Conservation (phyloP, 139 green algal species). For the Chlamydomonas sp. region DNA sequence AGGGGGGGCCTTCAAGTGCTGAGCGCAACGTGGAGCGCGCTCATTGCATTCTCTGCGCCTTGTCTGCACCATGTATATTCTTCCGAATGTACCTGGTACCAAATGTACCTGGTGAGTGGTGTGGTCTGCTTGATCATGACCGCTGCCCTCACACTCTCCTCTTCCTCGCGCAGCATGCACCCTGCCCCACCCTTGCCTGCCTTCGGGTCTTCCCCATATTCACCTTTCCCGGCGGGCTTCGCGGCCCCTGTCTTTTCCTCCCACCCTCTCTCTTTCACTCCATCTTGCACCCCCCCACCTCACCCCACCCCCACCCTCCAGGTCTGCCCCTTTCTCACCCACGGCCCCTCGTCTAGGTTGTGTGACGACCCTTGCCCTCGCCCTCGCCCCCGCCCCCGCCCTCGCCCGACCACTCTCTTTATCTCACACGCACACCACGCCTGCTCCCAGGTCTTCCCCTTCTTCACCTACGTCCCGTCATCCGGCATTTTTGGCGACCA, state of each 20-base stretch:
- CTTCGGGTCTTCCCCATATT: not conserved
- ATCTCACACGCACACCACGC: no score
- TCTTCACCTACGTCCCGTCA: constrained; percentile 69
- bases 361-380: not conserved
- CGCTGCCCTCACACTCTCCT: not conserved
- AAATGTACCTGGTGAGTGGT: no score
- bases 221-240: not conserved
- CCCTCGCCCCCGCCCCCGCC: not conserved
- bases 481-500: constrained; percentile 47
- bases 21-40: not conserved
- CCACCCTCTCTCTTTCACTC: not conserved
- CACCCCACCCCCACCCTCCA: not conserved
- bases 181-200: not conserved
- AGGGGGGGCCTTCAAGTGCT: not conserved
- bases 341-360: not conserved
- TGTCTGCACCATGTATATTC: not conserved
- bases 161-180: not conserved
- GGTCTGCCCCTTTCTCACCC: not conserved
- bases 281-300: constrained; percentile 11
- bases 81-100: no score
- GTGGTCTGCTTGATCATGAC: no score
- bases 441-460: constrained; percentile 64
- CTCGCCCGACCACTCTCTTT: no score
- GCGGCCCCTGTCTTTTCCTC: not conserved
- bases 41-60: not conserved